phyloP scores from a whole-genome alignment of 352 stramenopile species.

The Lagenidium giganteum region DNA sequence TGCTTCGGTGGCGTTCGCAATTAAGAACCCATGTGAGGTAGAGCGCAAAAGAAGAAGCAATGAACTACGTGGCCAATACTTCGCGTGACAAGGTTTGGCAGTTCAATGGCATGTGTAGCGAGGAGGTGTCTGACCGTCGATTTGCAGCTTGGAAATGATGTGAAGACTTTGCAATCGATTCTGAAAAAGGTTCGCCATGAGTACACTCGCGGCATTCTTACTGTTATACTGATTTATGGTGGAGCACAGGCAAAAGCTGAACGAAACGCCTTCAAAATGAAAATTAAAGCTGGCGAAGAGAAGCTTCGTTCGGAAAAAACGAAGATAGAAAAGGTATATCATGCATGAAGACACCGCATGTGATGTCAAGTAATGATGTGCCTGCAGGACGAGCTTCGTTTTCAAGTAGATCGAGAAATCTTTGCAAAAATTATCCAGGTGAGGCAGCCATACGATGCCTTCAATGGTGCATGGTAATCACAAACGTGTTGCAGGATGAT shows the following conservation, averaged over 20 bases:
- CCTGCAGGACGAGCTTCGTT: conserved; percentile 46
- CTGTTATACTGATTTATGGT: too few species aligned
- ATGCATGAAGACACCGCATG: neutral
- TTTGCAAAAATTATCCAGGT: conserved; percentile 70
- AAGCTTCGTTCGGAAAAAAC: conserved; percentile 33
- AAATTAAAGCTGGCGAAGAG: conserved; percentile 49
- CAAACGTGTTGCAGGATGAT: too few species aligned
- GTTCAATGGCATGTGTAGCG: too few species aligned
- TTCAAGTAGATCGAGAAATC: conserved; percentile 64
- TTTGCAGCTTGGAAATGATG: conserved; percentile 46
- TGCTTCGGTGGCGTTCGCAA: too few species aligned
- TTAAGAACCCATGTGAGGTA: too few species aligned
- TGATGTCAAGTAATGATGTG: too few species aligned
- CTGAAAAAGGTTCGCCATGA: too few species aligned
- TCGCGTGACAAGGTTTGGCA: conserved; percentile 68
- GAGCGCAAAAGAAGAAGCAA: conserved; percentile 52
- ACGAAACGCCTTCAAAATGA: conserved; percentile 57
- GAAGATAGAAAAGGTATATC: conserved; percentile 51
- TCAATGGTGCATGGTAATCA: too few species aligned
- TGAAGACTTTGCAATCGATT: conserved; percentile 47
- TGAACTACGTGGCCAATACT: conserved; percentile 53
- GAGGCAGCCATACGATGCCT: too few species aligned
- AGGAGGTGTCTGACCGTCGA: too few species aligned
- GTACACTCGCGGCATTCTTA: too few species aligned
- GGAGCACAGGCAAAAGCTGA: conserved; percentile 70